phyloP scores from a whole-genome alignment of 1,284 basidiomycete species.

The Trametes sp. region DNA sequence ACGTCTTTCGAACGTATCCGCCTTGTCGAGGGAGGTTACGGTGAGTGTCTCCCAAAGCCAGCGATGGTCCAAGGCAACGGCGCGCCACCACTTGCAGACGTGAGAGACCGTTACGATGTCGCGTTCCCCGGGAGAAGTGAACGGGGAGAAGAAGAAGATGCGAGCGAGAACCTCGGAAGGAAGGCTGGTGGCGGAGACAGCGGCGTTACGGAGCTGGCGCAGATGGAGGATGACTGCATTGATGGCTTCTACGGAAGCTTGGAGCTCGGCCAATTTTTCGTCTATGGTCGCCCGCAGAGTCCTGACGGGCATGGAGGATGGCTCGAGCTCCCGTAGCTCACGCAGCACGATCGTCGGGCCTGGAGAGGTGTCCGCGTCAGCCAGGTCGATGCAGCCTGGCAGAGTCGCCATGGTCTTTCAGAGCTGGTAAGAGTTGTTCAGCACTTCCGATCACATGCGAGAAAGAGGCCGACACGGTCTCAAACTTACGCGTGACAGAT shows the following conservation, averaged over 20 bases:
- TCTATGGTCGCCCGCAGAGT: not conserved
- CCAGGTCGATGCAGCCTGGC: constrained; percentile 1
- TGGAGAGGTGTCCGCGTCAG: not conserved
- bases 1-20: not conserved
- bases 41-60: not conserved
- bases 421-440: not conserved
- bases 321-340: constrained; percentile 1
- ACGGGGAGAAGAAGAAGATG: not conserved
- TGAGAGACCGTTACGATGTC: not conserved
- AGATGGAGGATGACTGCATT: not conserved
- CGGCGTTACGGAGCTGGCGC: not conserved
- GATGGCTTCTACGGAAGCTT: not conserved
- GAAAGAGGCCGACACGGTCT: too few relatives aligned
- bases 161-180: constrained; percentile 1
- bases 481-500: too few relatives aligned
- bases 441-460: not conserved
- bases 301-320: not conserved
- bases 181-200: not conserved
- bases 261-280: not conserved
- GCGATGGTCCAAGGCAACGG: not conserved
- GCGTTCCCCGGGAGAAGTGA: not conserved
- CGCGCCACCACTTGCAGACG: constrained; percentile 7
- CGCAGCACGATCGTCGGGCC: not conserved
- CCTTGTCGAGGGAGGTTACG: not conserved
- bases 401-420: not conserved